phyloP scores from a whole-genome alignment of 2,329 filamentous ascomycete species.

The Aspergillus ochraceus region DNA sequence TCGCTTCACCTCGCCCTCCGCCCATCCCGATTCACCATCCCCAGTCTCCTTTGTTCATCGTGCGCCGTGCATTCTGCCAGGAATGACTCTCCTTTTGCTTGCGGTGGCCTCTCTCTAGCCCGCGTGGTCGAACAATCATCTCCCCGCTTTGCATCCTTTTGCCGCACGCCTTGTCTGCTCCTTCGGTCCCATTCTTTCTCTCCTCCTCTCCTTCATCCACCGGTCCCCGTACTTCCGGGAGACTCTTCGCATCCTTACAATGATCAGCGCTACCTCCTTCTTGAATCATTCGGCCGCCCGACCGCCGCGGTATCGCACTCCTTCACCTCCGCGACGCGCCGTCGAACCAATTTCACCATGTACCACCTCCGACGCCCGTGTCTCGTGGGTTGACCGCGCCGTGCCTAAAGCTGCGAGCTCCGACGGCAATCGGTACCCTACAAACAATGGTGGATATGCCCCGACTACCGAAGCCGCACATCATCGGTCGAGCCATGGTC shows the following conservation, averaged over 20 bases:
- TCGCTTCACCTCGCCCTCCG: slow-evolving; percentile 22
- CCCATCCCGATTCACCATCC: slow-evolving; percentile 17
- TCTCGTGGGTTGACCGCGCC: slow-evolving; percentile 32
- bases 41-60: slow-evolving; percentile 21
- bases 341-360: slow-evolving; percentile 48
- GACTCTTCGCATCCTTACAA: slow-evolving; percentile 19
- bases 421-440: slow-evolving; percentile 23
- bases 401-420: slow-evolving; percentile 24
- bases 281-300: slow-evolving; percentile 34
- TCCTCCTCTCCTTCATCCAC: slow-evolving; percentile 10
- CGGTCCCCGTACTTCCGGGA: slow-evolving; percentile 11
- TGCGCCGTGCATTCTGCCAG: slow-evolving; percentile 33
- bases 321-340: slow-evolving; percentile 48
- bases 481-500: slow-evolving; percentile 41
- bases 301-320: slow-evolving; percentile 47
- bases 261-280: slow-evolving; percentile 44
- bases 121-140: slow-evolving; percentile 42
- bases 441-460: slow-evolving; percentile 23
- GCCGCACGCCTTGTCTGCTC: slow-evolving; percentile 31
- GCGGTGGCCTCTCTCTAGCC: slow-evolving; percentile 41
- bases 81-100: slow-evolving; percentile 42
- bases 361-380: slow-evolving; percentile 29
- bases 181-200: slow-evolving; percentile 19
- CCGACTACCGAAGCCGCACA: slow-evolving; percentile 21
- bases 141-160: slow-evolving; percentile 43